These are phyloP conservation scores for Taiozyma sp. DNA, from an alignment of 1,139 yeast species.

Conservation along the genomic window DNA sequence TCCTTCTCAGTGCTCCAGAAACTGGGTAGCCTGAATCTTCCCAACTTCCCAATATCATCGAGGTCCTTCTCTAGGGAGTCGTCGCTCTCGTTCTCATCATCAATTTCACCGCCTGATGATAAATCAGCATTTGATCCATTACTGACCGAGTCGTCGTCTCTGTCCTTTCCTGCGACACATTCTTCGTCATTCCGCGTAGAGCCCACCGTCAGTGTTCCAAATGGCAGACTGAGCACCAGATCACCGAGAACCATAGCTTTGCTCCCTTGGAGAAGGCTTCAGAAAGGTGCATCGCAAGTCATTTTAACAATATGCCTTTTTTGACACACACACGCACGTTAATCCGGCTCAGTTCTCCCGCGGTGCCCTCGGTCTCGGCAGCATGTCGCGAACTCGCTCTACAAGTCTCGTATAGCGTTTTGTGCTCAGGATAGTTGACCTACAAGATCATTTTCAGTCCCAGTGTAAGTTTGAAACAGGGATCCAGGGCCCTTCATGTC, in stretches of 20 bases:
- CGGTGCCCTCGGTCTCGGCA: background rate
- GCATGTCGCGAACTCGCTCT: background rate
- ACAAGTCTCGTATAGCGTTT: background rate
- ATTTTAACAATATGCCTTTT: background rate
- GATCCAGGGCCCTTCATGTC: too few relatives aligned
- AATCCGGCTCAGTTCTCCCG: too few relatives aligned
- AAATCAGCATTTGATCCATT: background rate
- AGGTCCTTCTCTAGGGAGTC: conserved; percentile 16
- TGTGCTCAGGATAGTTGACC: too few relatives aligned
- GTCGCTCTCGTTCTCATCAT: conserved; percentile 11
- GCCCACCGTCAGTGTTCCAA: background rate
- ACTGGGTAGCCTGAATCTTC: conserved; percentile 13
- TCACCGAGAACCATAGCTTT: conserved; percentile 2
- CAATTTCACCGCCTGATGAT: conserved; percentile 3
- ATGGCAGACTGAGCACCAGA: conserved; percentile 3
- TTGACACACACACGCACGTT: conserved; percentile 20
- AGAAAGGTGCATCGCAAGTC: conserved; percentile 25
- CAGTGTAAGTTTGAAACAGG: too few relatives aligned
- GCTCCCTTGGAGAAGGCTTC: background rate
- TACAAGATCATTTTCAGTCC: too few relatives aligned
- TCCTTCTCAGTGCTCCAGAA: conserved; percentile 10
- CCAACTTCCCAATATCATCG: conserved; percentile 16
- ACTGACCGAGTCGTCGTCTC: background rate
- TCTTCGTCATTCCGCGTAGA: background rate
- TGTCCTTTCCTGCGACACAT: background rate